These are phyloP conservation scores for Nemophila menziesii DNA, from an alignment of 257 asterid genomes.

Conservation along the genomic window DNA sequence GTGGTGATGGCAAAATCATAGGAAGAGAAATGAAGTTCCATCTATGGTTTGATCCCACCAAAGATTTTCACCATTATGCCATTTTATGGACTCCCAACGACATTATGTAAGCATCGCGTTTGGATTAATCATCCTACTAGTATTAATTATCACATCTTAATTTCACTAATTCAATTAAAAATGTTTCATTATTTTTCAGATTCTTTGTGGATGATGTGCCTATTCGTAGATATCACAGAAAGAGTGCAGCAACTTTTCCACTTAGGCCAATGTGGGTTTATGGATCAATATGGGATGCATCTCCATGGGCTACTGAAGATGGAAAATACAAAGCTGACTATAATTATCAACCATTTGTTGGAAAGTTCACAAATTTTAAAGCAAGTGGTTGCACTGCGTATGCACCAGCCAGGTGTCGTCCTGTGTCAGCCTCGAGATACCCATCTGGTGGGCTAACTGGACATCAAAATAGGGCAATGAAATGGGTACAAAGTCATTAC, in stretches of 20 bases:
- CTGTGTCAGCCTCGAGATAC: conserved; percentile 55
- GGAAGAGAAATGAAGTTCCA: conserved; percentile 96
- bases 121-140: too few relatives aligned
- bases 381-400: conserved; percentile 82
- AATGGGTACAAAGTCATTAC: conserved; percentile 58
- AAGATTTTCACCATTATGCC: conserved; percentile 75
- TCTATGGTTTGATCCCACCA: conserved; percentile 93
- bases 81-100: conserved; percentile 64
- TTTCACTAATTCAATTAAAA: background rate
- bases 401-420: conserved; percentile 48
- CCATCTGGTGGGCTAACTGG: conserved; percentile 53
- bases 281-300: conserved; percentile 96
- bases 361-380: conserved; percentile 56
- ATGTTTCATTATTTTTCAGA: conserved; percentile 17
- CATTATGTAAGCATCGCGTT: conserved; percentile 42
- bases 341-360: conserved; percentile 69
- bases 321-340: conserved; percentile 75
- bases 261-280: conserved; percentile 90
- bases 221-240: conserved; percentile 58
- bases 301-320: conserved; percentile 84
- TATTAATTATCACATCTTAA: background rate
- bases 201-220: conserved; percentile 90
- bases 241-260: conserved; percentile 57
- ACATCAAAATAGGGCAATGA: conserved; percentile 48
- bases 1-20: conserved; percentile 76